These are phyloP conservation scores for Xerocomus minutiporus DNA, from an alignment of 1,284 basidiomycete species.

Conservation along the genomic window DNA sequence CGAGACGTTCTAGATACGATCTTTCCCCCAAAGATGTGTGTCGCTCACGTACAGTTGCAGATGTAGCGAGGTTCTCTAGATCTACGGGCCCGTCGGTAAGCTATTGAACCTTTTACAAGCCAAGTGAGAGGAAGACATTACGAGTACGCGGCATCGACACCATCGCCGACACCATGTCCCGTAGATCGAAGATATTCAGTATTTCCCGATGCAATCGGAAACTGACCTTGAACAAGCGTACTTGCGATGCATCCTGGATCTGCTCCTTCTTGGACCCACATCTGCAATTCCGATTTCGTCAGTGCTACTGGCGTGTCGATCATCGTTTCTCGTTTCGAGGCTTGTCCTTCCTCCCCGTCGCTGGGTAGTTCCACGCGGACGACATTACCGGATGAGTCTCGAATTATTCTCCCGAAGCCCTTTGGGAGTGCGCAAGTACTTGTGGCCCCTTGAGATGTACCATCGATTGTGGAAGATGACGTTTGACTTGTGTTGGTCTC, in stretches of 20 bases:
- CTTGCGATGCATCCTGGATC: not conserved
- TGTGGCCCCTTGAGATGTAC: not conserved
- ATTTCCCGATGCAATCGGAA: not conserved
- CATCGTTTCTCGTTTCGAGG: conserved; percentile 17
- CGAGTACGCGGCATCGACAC: not conserved
- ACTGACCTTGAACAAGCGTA: conserved; percentile 37
- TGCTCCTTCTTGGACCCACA: conserved; percentile 14
- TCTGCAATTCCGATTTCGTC: conserved; percentile 16
- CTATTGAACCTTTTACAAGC: not conserved
- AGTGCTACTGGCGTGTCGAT: conserved; percentile 29
- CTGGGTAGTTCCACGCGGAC: conserved; percentile 71
- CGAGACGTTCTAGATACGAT: conserved; percentile 64
- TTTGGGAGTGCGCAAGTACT: conserved; percentile 43
- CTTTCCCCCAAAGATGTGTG: conserved; percentile 70
- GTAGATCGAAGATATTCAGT: not conserved
- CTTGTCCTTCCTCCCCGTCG: conserved; percentile 38
- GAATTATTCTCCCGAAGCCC: conserved; percentile 81
- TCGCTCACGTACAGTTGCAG: conserved; percentile 48
- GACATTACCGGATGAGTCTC: conserved; percentile 80
- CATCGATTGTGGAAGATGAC: not conserved
- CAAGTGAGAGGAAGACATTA: not conserved
- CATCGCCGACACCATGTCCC: not conserved
- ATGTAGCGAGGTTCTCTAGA: conserved; percentile 44
- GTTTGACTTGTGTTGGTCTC: not conserved
- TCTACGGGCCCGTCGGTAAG: conserved; percentile 31